phyloP scores from a whole-genome alignment of 768 basidiomycete genomes.

The Amanita muscaria region DNA sequence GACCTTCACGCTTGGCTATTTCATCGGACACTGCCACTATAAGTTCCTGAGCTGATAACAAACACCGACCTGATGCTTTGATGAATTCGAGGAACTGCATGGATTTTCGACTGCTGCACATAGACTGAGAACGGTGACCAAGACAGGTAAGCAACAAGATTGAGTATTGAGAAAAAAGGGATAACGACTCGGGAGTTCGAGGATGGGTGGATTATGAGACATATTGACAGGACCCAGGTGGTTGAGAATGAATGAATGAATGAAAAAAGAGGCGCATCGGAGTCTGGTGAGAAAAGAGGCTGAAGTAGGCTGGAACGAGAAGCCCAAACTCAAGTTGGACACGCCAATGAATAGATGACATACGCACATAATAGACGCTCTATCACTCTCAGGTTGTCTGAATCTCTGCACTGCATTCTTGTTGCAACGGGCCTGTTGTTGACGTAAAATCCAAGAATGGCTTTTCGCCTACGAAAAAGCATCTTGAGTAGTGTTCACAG shows the following conservation, averaged over 20 bases:
- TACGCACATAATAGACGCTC: not conserved
- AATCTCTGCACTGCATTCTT: too few species aligned
- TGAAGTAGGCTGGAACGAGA: too few species aligned
- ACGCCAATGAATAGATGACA: too few species aligned
- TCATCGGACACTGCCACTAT: not conserved
- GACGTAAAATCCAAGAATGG: conserved; percentile 5
- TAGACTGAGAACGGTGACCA: not conserved
- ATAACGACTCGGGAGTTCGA: not conserved
- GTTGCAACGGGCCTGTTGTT: not conserved
- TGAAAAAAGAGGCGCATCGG: not conserved
- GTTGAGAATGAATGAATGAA: too few species aligned
- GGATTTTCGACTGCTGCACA: not conserved
- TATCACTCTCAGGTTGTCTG: not conserved
- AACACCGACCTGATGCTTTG: conserved; percentile 2
- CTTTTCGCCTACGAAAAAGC: not conserved
- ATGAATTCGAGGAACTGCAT: conserved; percentile 5
- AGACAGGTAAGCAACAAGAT: conserved; percentile 2
- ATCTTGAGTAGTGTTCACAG: not conserved
- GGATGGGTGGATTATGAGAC: not conserved
- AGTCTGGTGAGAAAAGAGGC: not conserved
- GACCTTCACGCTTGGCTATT: conserved; percentile 1
- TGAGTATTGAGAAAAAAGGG: conserved; percentile 2
- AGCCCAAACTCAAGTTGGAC: too few species aligned
- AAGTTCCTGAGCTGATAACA: not conserved
- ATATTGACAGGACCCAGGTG: too few species aligned